Base-by-base conservation (phyloP, 306 rosid species). In the Malus orientalis region DNA sequence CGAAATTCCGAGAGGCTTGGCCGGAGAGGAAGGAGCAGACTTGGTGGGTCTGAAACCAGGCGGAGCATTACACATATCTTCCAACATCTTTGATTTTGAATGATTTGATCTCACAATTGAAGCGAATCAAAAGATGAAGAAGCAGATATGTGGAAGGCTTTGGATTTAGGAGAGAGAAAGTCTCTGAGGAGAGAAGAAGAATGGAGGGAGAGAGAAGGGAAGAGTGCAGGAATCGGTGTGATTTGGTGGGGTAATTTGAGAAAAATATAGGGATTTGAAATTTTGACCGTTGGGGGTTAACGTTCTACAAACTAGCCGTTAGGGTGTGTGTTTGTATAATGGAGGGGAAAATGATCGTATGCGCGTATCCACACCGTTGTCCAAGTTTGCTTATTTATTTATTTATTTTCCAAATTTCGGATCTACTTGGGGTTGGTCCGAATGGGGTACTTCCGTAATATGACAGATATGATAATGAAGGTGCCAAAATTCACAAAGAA, bases 11-110 rank as follows among this genome's bases (percentile, higher is more conserved):
- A 91, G 85, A 69, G 98, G 97, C 84, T 96, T 96, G 8, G 99
- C 98, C 4, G 98, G 99, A 1, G 99, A 96, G 59, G 93, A 92
- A 66, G 99, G 99, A 62, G 99, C 99, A 0, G 98, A 96, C 64
- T 95, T 95, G 32, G 98, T 84, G 63, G 98, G 96, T 84, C 98
- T 83, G 82, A 92, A 91, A 77, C 99, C 97, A 8, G 97, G 99
- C 1, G 97, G 93, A 80, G 88, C 99, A 73, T 89, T 96, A 98
- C 99, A 91, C 96, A 85, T 85, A 8, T 96, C 98, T 77, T 94
- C 95, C 89, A 87, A 76, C 93, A 91, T 93, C 59, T 47, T 84
- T 1, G 45, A 53, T 42, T 29, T 16, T 0, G 12, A 29, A 8
- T 54, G 68, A 29, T 23, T 49, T 13, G 7, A 20, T 73, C 55